Conservation (phyloP, 257 asterid genomes). For the Petrea volubilis region DNA sequence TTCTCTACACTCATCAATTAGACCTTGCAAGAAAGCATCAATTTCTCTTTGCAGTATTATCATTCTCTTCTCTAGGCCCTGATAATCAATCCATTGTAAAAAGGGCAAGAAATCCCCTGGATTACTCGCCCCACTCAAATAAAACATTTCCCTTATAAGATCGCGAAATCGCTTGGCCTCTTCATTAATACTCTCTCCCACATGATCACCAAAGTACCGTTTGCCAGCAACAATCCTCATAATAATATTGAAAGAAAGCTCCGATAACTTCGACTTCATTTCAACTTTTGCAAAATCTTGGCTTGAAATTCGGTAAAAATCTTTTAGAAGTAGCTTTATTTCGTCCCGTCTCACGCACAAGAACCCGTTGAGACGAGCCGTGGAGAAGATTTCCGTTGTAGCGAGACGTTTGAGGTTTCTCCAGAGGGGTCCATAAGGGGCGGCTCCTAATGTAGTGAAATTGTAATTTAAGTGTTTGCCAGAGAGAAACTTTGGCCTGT, state of each 20-base stretch:
- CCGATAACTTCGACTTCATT: conserved; percentile 27
- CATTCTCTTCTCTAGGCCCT: conserved; percentile 29
- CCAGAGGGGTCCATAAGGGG: conserved; percentile 37
- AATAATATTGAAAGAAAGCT: conserved; percentile 33
- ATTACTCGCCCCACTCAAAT: conserved; percentile 29
- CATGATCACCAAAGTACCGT: conserved; percentile 39
- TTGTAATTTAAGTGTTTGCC: conserved; percentile 35
- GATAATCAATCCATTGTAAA: conserved; percentile 38
- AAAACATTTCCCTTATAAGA: conserved; percentile 34
- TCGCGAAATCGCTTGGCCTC: conserved; percentile 34
- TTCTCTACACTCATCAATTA: conserved; percentile 15
- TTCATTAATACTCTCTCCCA: conserved; percentile 24
- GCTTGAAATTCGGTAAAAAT: no score
- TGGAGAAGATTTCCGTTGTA: conserved; percentile 31
- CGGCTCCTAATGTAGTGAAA: conserved; percentile 24
- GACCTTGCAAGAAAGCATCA: conserved; percentile 29
- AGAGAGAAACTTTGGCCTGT: conserved; percentile 28
- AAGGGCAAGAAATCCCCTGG: conserved; percentile 35
- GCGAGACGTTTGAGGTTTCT: conserved; percentile 30
- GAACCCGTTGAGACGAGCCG: conserved; percentile 24
- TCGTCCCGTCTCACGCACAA: no score
- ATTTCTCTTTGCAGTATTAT: conserved; percentile 5
- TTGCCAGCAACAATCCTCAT: conserved; percentile 42
- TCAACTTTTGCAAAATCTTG: no score
- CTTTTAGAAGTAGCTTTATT: no score